Conservation (phyloP, 371 early-diverging fungal species). For the Mucor circinelloides region DNA sequence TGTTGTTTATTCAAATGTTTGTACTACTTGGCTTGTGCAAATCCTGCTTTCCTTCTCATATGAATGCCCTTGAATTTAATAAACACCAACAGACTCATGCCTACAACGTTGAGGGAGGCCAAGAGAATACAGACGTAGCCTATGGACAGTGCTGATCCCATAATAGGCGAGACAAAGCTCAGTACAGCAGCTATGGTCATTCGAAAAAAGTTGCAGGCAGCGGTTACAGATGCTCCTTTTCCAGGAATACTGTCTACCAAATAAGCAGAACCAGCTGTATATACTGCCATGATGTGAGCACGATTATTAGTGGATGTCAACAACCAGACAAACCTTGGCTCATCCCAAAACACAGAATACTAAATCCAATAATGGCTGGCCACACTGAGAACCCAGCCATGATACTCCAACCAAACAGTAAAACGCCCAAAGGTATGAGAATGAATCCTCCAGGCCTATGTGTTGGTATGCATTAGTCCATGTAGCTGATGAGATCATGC, state of each 20-base stretch:
- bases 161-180: constrained; percentile 31
- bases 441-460: constrained; percentile 54
- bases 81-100: constrained; percentile 27
- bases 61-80: constrained; percentile 40
- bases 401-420: constrained; percentile 61
- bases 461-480: neutral
- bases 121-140: constrained; percentile 40
- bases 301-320: neutral
- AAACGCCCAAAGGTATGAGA: constrained; percentile 53
- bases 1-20: neutral
- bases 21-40: constrained; percentile 11
- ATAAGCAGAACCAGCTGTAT: constrained; percentile 54
- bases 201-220: constrained; percentile 52
- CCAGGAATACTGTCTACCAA: constrained; percentile 55
- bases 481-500: neutral
- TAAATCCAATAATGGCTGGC: constrained; percentile 54
- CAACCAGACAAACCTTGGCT: constrained; percentile 42
- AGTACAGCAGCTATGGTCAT: constrained; percentile 53
- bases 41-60: constrained; percentile 31
- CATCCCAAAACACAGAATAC: constrained; percentile 61
- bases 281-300: constrained; percentile 7
- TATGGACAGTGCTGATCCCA: constrained; percentile 25
- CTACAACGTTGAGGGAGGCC: constrained; percentile 33
- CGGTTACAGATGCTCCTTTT: constrained; percentile 57
- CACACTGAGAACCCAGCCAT: constrained; percentile 40